Conservation (phyloP, 495 filamentous ascomycete genomes). For the Cairneyella variabilis region DNA sequence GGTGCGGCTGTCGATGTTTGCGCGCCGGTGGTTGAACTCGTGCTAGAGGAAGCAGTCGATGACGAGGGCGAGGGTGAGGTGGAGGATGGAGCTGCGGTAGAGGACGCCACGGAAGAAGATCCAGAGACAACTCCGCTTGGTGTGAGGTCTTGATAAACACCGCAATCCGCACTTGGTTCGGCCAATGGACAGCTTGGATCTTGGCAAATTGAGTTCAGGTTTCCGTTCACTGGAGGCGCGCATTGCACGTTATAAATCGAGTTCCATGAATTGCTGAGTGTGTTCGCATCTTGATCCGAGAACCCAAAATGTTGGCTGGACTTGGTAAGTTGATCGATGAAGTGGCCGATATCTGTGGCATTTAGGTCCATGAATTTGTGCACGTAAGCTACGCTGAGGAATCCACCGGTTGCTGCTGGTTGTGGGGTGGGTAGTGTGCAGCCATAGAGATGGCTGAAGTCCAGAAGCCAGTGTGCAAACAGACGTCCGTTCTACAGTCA, state of each 20-base stretch:
- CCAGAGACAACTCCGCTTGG: background rate
- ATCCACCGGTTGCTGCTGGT: conserved; percentile 2
- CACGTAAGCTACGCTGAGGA: conserved; percentile 11
- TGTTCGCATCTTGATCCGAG: conserved; percentile 18
- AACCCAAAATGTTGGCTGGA: conserved; percentile 17
- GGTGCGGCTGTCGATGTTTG: background rate
- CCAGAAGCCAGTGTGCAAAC: conserved; percentile 18
- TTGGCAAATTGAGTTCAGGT: conserved; percentile 20
- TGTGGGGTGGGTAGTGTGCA: conserved; percentile 16
- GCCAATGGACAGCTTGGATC: conserved; percentile 19
- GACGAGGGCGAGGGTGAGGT: no score
- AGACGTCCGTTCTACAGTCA: conserved; percentile 13
- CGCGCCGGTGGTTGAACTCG: no score
- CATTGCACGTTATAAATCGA: conserved; percentile 22
- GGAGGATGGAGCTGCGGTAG: conserved; percentile 4
- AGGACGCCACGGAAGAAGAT: no score
- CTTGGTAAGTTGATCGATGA: conserved; percentile 21
- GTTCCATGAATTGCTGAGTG: conserved; percentile 12
- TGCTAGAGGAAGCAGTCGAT: no score
- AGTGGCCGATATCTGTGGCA: conserved; percentile 22
- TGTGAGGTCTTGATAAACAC: conserved; percentile 14
- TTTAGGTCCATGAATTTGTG: conserved; percentile 28
- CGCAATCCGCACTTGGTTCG: conserved; percentile 19
- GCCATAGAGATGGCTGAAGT: conserved; percentile 20
- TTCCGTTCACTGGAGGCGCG: conserved; percentile 6